Evolutionary conservation across 768 basidiomycete species (phyloP).

Genomic region (Leccinum truebloodii): DNA sequence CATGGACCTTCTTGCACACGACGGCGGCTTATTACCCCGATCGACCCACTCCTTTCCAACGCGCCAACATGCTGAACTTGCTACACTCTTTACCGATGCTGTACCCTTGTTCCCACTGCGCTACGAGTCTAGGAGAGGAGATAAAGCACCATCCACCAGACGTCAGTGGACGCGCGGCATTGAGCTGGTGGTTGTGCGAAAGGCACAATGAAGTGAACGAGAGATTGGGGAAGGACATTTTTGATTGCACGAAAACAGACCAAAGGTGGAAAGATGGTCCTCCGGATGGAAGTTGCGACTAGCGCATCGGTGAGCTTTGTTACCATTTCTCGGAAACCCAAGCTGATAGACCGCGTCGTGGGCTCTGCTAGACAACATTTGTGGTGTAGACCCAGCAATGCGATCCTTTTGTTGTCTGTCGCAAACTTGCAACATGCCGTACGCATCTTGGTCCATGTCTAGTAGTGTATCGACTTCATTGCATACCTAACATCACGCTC

Average conservation of each 20-base stretch:
- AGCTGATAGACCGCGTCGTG: background rate
- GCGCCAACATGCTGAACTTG: constrained; percentile 81
- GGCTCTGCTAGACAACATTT: background rate
- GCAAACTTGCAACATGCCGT: background rate
- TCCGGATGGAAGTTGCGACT: constrained; percentile 86
- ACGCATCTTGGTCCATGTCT: background rate
- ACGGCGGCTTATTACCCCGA: constrained; percentile 95
- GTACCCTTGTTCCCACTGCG: constrained; percentile 90
- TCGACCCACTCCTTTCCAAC: constrained; percentile 71
- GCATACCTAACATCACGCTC: background rate
- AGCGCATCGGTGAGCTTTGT: constrained; percentile 17
- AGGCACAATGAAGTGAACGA: constrained; percentile 92
- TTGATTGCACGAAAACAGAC: constrained; percentile 81
- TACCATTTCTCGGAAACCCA: background rate
- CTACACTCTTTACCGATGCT: constrained; percentile 75
- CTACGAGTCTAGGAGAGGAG: constrained; percentile 74
- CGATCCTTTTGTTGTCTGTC: background rate
- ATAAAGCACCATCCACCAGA: constrained; percentile 71
- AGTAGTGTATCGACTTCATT: background rate
- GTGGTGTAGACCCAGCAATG: background rate
- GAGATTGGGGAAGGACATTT: constrained; percentile 78
- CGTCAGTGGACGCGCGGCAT: constrained; percentile 63
- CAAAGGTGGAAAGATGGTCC: constrained; percentile 95
- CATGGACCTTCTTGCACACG: constrained; percentile 96
- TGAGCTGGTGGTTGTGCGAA: constrained; percentile 88